A percentile compares a stretch with the other conserved stretches of the same genome.
Conservation (phyloP, 2,329 filamentous ascomycete genomes). For the Diplodia seriata region DNA sequence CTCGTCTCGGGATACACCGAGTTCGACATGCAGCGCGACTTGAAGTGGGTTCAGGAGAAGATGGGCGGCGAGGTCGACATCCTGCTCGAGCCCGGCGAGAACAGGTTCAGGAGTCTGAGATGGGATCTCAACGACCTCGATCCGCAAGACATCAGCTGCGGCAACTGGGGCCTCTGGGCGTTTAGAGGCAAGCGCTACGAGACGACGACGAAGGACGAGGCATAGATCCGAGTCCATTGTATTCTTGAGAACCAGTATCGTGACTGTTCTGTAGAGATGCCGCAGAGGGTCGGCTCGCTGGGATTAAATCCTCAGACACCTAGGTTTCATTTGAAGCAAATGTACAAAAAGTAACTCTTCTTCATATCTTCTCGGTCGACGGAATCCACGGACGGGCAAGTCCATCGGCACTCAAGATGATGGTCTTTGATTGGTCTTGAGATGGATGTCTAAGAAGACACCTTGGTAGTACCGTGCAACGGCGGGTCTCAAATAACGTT, state of each 20-base stretch:
- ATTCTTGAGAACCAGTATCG: background rate
- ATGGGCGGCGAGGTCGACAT: slow-evolving; percentile 91
- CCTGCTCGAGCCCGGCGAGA: slow-evolving; percentile 89
- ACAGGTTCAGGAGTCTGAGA: slow-evolving; percentile 87
- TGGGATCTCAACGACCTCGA: slow-evolving; percentile 98
- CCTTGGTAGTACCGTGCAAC: too few relatives aligned
- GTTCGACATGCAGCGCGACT: slow-evolving; percentile 90
- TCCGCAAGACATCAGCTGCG: slow-evolving; percentile 90
- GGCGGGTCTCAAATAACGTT: too few relatives aligned
- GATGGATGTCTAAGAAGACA: too few relatives aligned
- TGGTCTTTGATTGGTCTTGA: too few relatives aligned
- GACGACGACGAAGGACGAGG: slow-evolving; percentile 61
- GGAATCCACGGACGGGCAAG: too few relatives aligned
- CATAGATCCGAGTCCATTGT: slow-evolving; percentile 7
- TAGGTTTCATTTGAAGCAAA: background rate
- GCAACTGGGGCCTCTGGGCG: slow-evolving; percentile 97
- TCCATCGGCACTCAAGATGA: too few relatives aligned
- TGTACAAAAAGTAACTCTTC: background rate
- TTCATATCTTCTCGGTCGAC: background rate
- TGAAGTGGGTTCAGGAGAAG: slow-evolving; percentile 86
- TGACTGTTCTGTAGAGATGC: background rate
- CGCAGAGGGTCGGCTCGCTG: background rate
- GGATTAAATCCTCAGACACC: background rate
- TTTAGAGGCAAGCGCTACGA: slow-evolving; percentile 97
- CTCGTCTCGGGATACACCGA: slow-evolving; percentile 96